Evolutionary conservation across 129 eudicot genomes (phyloP).

Genomic region (Flaveria bidentis): DNA sequence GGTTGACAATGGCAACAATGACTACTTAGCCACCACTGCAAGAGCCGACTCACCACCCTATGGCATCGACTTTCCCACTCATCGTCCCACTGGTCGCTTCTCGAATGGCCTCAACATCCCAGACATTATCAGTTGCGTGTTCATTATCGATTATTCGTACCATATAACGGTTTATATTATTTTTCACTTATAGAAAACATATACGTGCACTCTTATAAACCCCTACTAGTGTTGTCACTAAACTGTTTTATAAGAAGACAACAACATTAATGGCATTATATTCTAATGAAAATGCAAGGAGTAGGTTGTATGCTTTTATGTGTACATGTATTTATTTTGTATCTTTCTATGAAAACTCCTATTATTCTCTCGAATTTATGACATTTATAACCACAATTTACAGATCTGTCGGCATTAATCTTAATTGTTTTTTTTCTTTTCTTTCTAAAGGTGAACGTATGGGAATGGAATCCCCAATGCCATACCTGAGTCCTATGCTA

Average conservation of each 20-base stretch:
- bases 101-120: slow-evolving; percentile 65
- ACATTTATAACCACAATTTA: neutral
- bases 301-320: neutral
- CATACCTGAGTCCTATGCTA: slow-evolving; percentile 42
- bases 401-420: neutral
- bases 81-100: slow-evolving; percentile 62
- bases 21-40: slow-evolving; percentile 56
- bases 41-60: slow-evolving; percentile 68
- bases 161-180: neutral
- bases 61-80: slow-evolving; percentile 64
- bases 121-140: slow-evolving; percentile 48
- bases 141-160: neutral
- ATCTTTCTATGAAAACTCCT: neutral
- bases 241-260: neutral
- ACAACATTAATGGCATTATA: neutral
- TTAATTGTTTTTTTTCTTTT: neutral
- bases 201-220: neutral
- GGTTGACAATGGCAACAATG: slow-evolving; percentile 68
- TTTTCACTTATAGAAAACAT: neutral
- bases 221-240: neutral
- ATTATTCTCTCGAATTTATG: neutral
- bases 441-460: slow-evolving; percentile 32
- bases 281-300: neutral
- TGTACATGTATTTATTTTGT: neutral
- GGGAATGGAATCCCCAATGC: slow-evolving; percentile 41